Percentiles rank a stretch among this genome's conserved stretches.
These are phyloP conservation scores for Alternaria burnsii DNA, from an alignment of 2,329 filamentous ascomycete species.

Conservation along the genomic window DNA sequence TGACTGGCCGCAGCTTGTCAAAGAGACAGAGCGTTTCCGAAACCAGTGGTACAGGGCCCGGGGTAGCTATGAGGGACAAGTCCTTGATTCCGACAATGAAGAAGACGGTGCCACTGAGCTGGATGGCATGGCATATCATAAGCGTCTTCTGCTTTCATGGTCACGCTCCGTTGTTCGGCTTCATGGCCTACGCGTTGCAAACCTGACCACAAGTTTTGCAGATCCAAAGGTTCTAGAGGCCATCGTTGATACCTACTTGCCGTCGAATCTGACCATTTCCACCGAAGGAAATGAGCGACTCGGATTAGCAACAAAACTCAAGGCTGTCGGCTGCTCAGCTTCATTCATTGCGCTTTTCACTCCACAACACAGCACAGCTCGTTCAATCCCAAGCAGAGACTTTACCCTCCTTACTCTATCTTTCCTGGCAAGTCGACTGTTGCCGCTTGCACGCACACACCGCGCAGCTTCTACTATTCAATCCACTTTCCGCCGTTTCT, in stretches of 20 bases:
- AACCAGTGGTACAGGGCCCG: constrained; percentile 40
- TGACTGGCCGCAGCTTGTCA: constrained; percentile 62
- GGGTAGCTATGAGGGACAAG: constrained; percentile 41
- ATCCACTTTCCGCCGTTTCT: constrained; percentile 56
- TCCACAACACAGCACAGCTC: constrained; percentile 28
- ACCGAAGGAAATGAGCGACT: constrained; percentile 2
- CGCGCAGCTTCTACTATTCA: constrained; percentile 65
- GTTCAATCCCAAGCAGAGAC: constrained; percentile 60
- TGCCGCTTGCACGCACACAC: constrained; percentile 59
- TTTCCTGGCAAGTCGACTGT: constrained; percentile 67
- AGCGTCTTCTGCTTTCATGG: constrained; percentile 64
- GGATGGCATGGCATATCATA: constrained; percentile 46
- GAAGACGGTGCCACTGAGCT: constrained; percentile 27
- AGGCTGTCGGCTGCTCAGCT: constrained; percentile 52
- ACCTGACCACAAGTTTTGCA: constrained; percentile 67
- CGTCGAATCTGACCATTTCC: constrained; percentile 22
- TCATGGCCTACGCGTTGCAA: constrained; percentile 58
- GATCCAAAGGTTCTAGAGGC: constrained; percentile 62
- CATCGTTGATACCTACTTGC: constrained; percentile 66
- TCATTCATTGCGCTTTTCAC: constrained; percentile 58
- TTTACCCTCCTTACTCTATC: constrained; percentile 66
- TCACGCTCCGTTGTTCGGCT: constrained; percentile 60
- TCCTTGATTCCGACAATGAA: constrained; percentile 46
- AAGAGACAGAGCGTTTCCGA: constrained; percentile 60
- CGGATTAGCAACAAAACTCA: constrained; percentile 50